Base-by-base conservation (phyloP, 805 yeast genomes). In the Alloascoidea hylecoeti region DNA sequence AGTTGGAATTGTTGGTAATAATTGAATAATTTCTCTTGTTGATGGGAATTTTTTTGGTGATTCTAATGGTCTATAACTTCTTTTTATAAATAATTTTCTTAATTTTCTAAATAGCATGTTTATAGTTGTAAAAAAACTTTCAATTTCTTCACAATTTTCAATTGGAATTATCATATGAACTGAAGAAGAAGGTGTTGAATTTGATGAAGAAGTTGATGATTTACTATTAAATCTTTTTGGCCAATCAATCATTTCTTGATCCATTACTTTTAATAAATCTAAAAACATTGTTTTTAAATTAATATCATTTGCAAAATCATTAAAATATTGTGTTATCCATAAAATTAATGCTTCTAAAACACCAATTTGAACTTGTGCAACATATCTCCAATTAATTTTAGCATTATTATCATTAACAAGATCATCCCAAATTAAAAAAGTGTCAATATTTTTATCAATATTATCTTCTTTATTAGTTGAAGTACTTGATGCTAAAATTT, bases 311-410 rank as follows among this genome's bases (percentile, higher is more conserved):
- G 78, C 67, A 49, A 88, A 83, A 51, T 83, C 92, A 18, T 70
- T 57, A 52, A 78, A 86, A 51, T 80, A 83, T 46, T 78, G 77
- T 35, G 72, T 67, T 15, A 84, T 72, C 54, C 94, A 67, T 18
- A 78, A 68, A 34, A 75, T 67, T 40, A 85, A 60, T 0, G 85
- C 83, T 51, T 83, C 94, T 42, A 86, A 61, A 19, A 86, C 73
- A 33, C 94, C 94, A 30, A 80, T 64, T 51, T 86, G 92, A 34
- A 88, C 81, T 49, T 78, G 83, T 6, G 80, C 75, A 35, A 83
- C 75, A 39, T 74, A 67, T 35, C 67, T 68, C 66, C 78, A 75
- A 46, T 78, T 80, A 23, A 79, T 63, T 2, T 68, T 68, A 0
- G 67, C 60, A 17, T 69, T 60, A 34, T 62, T 61, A 3, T 57